These are phyloP conservation scores for Davidsoniella neocaledoniae DNA, from an alignment of 2,329 filamentous ascomycete genomes.

Conservation along the genomic window DNA sequence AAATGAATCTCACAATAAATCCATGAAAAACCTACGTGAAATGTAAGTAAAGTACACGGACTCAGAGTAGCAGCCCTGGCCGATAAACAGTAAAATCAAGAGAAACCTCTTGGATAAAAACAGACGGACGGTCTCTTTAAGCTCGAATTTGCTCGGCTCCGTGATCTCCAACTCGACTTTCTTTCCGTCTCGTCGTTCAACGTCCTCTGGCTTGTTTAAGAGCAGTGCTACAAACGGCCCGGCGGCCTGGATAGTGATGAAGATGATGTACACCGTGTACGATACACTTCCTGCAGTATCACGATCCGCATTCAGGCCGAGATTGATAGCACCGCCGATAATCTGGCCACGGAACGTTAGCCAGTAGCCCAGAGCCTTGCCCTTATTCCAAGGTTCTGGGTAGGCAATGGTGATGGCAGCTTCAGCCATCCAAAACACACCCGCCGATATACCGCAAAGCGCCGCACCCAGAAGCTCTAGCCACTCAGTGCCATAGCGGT, in stretches of 20 bases:
- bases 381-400: conserved; percentile 51
- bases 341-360: conserved; percentile 47
- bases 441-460: conserved; percentile 51
- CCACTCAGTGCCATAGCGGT: conserved; percentile 53
- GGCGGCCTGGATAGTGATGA: conserved; percentile 51
- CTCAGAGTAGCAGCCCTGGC: conserved; percentile 53
- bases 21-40: conserved; percentile 20
- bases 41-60: conserved; percentile 58
- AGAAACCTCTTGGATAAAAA: conserved; percentile 47
- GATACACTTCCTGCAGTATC: conserved; percentile 46
- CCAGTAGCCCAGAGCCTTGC: conserved; percentile 52
- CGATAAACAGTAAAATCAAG: conserved; percentile 48
- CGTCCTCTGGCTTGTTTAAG: conserved; percentile 41
- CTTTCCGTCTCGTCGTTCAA: conserved; percentile 48
- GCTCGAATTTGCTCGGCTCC: conserved; percentile 38
- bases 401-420: conserved; percentile 58
- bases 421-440: conserved; percentile 62
- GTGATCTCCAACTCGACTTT: conserved; percentile 42
- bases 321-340: conserved; percentile 53
- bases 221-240: conserved; percentile 49
- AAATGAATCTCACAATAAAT: neutral
- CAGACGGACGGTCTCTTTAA: conserved; percentile 39
- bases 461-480: conserved; percentile 51
- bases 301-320: conserved; percentile 42
- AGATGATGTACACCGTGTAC: conserved; percentile 51